Percentiles rank a stretch among this genome's conserved stretches.
These are phyloP conservation scores for Solanum medicagineum DNA, from an alignment of 257 asterid genomes.

Conservation along the genomic window DNA sequence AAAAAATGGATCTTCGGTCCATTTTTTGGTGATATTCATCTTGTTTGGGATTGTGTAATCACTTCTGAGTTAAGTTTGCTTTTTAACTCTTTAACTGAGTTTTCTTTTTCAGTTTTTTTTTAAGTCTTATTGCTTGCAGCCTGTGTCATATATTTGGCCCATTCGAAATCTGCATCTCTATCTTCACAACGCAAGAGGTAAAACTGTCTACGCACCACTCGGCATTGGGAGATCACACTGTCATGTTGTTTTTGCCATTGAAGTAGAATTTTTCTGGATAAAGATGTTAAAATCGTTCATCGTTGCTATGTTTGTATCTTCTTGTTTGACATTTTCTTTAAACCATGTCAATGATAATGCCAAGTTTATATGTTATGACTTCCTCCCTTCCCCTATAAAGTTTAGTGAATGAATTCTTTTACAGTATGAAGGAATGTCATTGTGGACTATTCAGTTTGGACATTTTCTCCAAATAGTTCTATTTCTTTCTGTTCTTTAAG, in stretches of 20 bases:
- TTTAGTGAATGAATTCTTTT: neutral
- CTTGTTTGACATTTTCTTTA: neutral
- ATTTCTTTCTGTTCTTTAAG: neutral
- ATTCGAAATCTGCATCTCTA: neutral
- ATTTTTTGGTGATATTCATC: constrained; percentile 7
- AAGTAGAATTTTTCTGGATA: neutral
- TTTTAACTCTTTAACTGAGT: neutral
- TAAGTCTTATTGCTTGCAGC: neutral
- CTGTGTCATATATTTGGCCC: neutral
- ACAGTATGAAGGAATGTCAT: neutral
- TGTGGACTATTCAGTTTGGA: neutral
- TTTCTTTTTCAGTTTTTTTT: neutral
- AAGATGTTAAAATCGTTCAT: neutral
- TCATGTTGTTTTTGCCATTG: neutral
- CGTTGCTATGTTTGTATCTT: neutral
- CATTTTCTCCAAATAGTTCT: neutral
- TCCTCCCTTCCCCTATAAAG: neutral
- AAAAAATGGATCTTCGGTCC: neutral
- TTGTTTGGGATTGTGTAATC: constrained; percentile 6
- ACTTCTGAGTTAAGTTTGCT: neutral
- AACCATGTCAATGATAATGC: neutral
- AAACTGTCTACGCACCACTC: neutral
- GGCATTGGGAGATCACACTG: neutral
- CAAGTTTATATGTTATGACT: neutral
- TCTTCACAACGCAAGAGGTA: neutral